These are phyloP conservation scores for Salvia hispanica DNA, from an alignment of 257 asterid genomes.

Conservation along the genomic window DNA sequence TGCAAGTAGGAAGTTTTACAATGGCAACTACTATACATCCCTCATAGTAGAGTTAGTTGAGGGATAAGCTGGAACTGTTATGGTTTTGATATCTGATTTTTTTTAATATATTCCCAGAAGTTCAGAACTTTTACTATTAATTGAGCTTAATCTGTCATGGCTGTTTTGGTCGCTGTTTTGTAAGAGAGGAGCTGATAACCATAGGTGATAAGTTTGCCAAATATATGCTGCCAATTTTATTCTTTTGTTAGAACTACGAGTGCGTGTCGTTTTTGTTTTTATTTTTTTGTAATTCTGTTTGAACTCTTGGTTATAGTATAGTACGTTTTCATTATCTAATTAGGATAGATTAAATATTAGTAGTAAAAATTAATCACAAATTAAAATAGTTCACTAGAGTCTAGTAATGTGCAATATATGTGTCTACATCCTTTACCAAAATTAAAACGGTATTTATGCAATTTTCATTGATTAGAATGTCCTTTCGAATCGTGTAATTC, in stretches of 20 bases:
- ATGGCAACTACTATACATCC: slow-evolving; percentile 1
- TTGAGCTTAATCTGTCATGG: no score
- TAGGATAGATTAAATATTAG: neutral
- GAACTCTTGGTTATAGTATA: no score
- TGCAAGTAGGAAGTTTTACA: slow-evolving; percentile 22
- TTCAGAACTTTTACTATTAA: no score
- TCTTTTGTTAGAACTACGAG: no score
- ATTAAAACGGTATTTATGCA: neutral
- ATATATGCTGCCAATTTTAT: no score
- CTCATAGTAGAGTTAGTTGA: slow-evolving; percentile 5
- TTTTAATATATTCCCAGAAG: no score
- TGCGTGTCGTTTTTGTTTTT: no score
- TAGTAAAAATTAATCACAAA: neutral
- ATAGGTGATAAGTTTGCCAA: no score
- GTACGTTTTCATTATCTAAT: no score
- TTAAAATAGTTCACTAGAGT: neutral
- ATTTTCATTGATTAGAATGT: neutral
- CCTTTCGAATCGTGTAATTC: neutral
- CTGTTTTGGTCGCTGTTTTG: no score
- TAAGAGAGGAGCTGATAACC: no score
- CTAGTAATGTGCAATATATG: neutral
- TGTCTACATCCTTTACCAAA: neutral
- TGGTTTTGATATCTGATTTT: neutral
- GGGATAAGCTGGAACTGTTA: slow-evolving; percentile 26
- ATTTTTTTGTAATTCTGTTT: no score